Evolutionary conservation across 2,329 filamentous ascomycete genomes (phyloP).

Genomic region (Xylaria hypoxylon): DNA sequence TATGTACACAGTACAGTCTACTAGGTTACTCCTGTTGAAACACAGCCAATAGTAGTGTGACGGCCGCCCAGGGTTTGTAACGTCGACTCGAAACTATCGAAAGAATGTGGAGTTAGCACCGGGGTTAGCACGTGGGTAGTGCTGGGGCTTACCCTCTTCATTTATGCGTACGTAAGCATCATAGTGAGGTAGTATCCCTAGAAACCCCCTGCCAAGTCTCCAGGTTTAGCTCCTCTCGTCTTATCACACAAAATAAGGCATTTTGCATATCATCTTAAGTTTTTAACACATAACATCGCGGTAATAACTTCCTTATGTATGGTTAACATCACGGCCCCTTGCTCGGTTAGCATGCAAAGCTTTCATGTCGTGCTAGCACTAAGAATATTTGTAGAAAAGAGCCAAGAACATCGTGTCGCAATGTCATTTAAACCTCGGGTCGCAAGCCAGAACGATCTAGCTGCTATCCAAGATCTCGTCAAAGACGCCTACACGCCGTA

Average conservation of each 20-base stretch:
- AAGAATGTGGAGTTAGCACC: no score
- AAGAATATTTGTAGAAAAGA: background rate
- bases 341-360: background rate
- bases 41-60: constrained; percentile 15
- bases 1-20: no score
- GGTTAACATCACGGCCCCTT: background rate
- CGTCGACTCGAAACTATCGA: constrained; percentile 5
- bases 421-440: constrained; percentile 20
- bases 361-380: background rate
- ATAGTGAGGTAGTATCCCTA: constrained; percentile 1
- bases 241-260: constrained; percentile 8
- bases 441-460: constrained; percentile 13
- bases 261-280: background rate
- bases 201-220: background rate
- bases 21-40: constrained; percentile 5
- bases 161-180: constrained; percentile 14
- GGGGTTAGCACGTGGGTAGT: no score
- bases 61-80: constrained; percentile 6
- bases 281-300: background rate
- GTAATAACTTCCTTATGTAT: background rate
- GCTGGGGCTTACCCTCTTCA: background rate
- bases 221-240: constrained; percentile 7
- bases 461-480: constrained; percentile 17
- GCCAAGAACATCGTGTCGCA: background rate
- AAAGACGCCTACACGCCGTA: constrained; percentile 28